Conservation (phyloP, 441 rosid genomes). For the Pelargonium cotyledonis region DNA sequence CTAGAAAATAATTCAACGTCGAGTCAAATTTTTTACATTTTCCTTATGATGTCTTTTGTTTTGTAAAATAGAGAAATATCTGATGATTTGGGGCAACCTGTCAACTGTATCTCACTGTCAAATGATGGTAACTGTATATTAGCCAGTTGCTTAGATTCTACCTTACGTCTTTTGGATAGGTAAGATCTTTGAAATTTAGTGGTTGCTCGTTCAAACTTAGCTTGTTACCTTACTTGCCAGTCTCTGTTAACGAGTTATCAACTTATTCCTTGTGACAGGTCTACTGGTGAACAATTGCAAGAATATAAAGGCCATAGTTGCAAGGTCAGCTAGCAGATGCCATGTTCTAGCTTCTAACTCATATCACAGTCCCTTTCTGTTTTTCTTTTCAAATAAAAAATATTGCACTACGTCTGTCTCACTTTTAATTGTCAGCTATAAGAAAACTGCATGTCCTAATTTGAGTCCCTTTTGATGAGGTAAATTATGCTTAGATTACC, state of each 20-base stretch:
- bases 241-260: constrained; percentile 5
- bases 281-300: constrained; percentile 82
- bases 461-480: not conserved
- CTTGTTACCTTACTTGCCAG: not conserved
- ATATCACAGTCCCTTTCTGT: not conserved
- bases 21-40: not conserved
- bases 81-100: constrained; percentile 84
- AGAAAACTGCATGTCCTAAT: too few species aligned
- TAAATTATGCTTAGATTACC: not conserved
- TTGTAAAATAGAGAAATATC: constrained; percentile 57
- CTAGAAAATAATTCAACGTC: not conserved
- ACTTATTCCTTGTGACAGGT: constrained; percentile 33
- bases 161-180: constrained; percentile 83
- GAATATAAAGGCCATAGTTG: constrained; percentile 87
- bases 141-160: constrained; percentile 87
- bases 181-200: constrained; percentile 15
- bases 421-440: not conserved
- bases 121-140: constrained; percentile 82
- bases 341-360: constrained; percentile 7
- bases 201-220: constrained; percentile 2
- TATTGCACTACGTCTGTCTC: not conserved
- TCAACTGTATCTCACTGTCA: constrained; percentile 86
- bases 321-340: constrained; percentile 53
- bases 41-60: constrained; percentile 6
- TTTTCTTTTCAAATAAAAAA: not conserved